Evolutionary conservation across 2,329 filamentous ascomycete genomes (phyloP).

Genomic region (Paramyrothecium roridum): DNA sequence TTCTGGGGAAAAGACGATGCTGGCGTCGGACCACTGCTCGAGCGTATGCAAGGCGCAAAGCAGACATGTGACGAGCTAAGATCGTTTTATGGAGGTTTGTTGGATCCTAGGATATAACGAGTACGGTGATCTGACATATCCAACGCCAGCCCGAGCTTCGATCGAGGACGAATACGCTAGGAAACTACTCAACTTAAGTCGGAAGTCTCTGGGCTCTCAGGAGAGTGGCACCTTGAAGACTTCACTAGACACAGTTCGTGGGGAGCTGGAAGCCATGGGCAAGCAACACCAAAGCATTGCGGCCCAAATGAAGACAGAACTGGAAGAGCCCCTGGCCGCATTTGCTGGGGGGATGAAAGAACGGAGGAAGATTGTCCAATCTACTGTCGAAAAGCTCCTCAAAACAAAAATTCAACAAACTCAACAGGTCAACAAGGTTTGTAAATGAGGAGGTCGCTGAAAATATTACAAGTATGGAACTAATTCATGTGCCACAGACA

Average conservation of each 20-base stretch:
- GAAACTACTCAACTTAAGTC: conserved; percentile 80
- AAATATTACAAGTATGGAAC: neutral
- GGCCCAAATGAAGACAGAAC: conserved; percentile 89
- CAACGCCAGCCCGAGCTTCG: conserved; percentile 68
- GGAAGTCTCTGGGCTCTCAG: conserved; percentile 84
- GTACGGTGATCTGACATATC: neutral
- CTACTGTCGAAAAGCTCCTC: conserved; percentile 87
- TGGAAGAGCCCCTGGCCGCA: conserved; percentile 88
- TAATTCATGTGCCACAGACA: conserved; percentile 46
- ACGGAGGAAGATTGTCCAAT: conserved; percentile 91
- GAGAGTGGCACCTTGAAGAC: conserved; percentile 80
- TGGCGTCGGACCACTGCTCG: conserved; percentile 84
- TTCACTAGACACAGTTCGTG: conserved; percentile 83
- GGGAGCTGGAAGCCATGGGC: conserved; percentile 87
- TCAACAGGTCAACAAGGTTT: conserved; percentile 82
- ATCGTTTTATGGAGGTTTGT: conserved; percentile 78
- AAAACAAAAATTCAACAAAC: conserved; percentile 95
- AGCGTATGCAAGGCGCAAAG: conserved; percentile 94
- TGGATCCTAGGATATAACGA: conserved; percentile 1
- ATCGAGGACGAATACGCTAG: conserved; percentile 96
- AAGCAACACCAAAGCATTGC: conserved; percentile 92
- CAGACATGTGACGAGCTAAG: conserved; percentile 91
- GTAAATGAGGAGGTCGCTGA: conserved; percentile 17
- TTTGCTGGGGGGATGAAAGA: conserved; percentile 97
- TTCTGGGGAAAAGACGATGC: conserved; percentile 99